A percentile compares a stretch with the other conserved stretches of the same genome.
These are phyloP conservation scores for Galerina sulciceps DNA, from an alignment of 768 basidiomycete species.

Conservation along the genomic window DNA sequence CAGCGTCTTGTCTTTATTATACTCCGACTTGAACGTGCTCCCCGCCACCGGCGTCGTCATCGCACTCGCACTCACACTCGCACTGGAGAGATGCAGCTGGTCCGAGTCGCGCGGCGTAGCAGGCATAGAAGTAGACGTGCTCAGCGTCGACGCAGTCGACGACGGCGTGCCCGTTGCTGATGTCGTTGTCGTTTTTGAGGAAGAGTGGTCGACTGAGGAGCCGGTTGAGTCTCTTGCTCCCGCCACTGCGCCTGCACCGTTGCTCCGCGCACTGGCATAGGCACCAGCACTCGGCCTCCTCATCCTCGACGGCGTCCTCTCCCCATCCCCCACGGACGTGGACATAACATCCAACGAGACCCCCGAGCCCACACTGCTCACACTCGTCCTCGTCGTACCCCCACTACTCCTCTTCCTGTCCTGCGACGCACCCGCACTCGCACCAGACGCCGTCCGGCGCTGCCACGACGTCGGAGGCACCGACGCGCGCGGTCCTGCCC, in stretches of 20 bases:
- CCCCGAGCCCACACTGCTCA: slow-evolving; percentile 33
- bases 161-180: slow-evolving; percentile 29
- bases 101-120: slow-evolving; percentile 35
- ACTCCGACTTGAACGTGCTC: slow-evolving; percentile 1
- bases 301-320: slow-evolving; percentile 15
- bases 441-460: neutral
- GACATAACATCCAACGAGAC: slow-evolving; percentile 28
- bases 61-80: no score
- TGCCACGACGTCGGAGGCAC: slow-evolving; percentile 18
- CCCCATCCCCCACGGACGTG: slow-evolving; percentile 18
- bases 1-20: slow-evolving; percentile 40
- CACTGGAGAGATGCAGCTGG: neutral
- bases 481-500: neutral
- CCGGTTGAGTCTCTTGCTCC: neutral
- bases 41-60: slow-evolving; percentile 10
- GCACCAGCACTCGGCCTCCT: slow-evolving; percentile 13
- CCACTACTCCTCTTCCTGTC: neutral
- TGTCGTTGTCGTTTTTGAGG: slow-evolving; percentile 16
- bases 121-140: slow-evolving; percentile 36
- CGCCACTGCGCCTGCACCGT: neutral
- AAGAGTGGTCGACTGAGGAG: slow-evolving; percentile 5
- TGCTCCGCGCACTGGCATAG: neutral
- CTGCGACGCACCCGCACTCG: neutral
- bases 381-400: slow-evolving; percentile 24
- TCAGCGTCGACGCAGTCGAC: slow-evolving; percentile 38